Evolutionary conservation across 106 monocot species (phyloP), one percentile per base, ranked within the genome.

Genomic region (Dendrobium nobile): DNA sequence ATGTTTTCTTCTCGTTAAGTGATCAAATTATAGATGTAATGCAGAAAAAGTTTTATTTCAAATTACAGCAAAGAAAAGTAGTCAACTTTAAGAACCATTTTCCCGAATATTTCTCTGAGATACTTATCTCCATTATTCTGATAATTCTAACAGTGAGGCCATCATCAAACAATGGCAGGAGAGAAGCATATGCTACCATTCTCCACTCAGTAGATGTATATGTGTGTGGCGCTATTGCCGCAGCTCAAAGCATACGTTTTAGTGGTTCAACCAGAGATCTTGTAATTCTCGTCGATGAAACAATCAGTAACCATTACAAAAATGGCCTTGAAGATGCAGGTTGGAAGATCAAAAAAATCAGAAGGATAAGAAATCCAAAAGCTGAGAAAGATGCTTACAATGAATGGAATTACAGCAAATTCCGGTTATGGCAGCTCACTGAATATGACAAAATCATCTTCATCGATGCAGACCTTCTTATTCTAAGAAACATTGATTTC

Each of bases 361-460:
- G 78, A 27, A 79, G 93, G 59, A 93, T 93, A 40, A 86, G 93
- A 16, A 93, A 93, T 48, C 93, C 93, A 0, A 91, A 91, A 54
- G 93, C 93, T 4, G 85, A 88, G 80, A 82, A 72, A 1, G 85
- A 93, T 73, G 88, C 93, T 8, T 93, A 93, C 85, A 93, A 91
- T 28, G 93, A 93, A 75, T 93, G 91, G 87, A 93, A 93, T 80
- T 93, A 93, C 86, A 93, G 93, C 88, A 93, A 93, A 80, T 93
- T 93, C 78, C 84, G 91, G 54, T 85, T 93, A 0, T 93, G 93
- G 93, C 93, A 93, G 79, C 93, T 93, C 17, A 93, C 91, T 0
- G 89, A 93, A 40, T 93, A 93, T 24, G 88, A 89, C 78, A 93
- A 89, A 82, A 24, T 93, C 75, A 87, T 93, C 13, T 93, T 93